Evolutionary conservation across 2,329 filamentous ascomycete species (phyloP), one percentile per base, ranked within the genome.

Genomic region (Colletotrichum cereale): DNA sequence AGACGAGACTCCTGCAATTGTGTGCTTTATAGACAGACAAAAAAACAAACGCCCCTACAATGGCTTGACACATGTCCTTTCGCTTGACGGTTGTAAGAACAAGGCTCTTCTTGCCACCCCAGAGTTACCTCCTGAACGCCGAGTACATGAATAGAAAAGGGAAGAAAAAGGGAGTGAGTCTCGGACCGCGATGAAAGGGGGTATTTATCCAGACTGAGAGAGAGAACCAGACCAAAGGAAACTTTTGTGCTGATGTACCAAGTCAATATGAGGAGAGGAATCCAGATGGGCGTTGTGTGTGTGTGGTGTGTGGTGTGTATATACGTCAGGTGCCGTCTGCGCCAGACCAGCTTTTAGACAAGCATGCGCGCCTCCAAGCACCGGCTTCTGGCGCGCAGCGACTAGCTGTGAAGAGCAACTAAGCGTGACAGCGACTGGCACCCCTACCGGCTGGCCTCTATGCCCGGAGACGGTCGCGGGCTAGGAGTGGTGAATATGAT

Each of bases 151-250:
- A 64, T 8, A 21, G n/a, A 18, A 16, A 65, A 48, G 10, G 16
- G 8, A 11, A 12, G n/a, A 36, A 36, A 11, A 14, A 47, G 5
- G 21, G 16, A 56, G 14, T 34, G 8, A 63, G 36, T 55, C 48
- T 55, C 47, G 69, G 52, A 69, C 47, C 53, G 60, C 65, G 12
- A 58, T 42, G 36, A 57, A 68, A 72, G 36, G 58, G 69, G 70
- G 70, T 72, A 72, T 72, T 66, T 72, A 71, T 72, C 70, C 70
- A 71, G 70, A 71, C 70, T 69, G 24, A 62, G 40, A 71, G 31
- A 38, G 36, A 69, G 34, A 64, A 42, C 21, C 26, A 26, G 52
- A 50, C 21, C 40, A 60, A 70, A 61, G 14, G 38, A 26, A 36
- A 53, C 18, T 16, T 47, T 21, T 47, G 50, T 63, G 34, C 29